phyloP scores from a whole-genome alignment of 768 basidiomycete genomes.

The Cystofilobasidium macerans region DNA sequence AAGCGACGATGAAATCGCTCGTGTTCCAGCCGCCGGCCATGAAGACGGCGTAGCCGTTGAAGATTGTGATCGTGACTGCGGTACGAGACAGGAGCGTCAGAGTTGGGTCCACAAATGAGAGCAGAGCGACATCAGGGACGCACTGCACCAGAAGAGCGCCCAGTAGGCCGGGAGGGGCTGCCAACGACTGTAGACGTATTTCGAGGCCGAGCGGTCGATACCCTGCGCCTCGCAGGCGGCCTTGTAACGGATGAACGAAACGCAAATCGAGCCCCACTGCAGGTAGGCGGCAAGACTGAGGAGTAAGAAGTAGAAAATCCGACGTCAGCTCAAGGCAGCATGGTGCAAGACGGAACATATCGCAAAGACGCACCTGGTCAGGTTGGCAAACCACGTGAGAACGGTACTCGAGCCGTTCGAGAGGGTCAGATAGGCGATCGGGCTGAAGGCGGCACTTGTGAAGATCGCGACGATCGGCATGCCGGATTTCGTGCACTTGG shows the following conservation, averaged over 20 bases:
- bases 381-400: constrained; percentile 43
- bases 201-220: constrained; percentile 9
- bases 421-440: constrained; percentile 25
- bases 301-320: too few species aligned
- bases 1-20: constrained; percentile 29
- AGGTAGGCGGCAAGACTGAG: constrained; percentile 41
- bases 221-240: constrained; percentile 18
- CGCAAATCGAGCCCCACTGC: constrained; percentile 11
- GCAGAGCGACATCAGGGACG: not conserved
- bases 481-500: constrained; percentile 43
- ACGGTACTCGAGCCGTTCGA: constrained; percentile 46
- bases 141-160: constrained; percentile 41
- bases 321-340: too few species aligned
- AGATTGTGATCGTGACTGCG: constrained; percentile 29
- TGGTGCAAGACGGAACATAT: too few species aligned
- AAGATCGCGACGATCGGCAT: constrained; percentile 41
- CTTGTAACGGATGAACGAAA: constrained; percentile 19
- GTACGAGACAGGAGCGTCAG: constrained; percentile 22
- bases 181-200: constrained; percentile 17
- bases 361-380: too few species aligned
- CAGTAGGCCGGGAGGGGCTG: constrained; percentile 6
- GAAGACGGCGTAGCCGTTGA: constrained; percentile 34
- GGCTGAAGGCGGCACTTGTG: constrained; percentile 36
- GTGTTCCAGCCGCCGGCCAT: constrained; percentile 29
- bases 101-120: not conserved